Evolutionary conservation across 2,329 filamentous ascomycete species (phyloP).

Genomic region (Talaromyces marneffei): DNA sequence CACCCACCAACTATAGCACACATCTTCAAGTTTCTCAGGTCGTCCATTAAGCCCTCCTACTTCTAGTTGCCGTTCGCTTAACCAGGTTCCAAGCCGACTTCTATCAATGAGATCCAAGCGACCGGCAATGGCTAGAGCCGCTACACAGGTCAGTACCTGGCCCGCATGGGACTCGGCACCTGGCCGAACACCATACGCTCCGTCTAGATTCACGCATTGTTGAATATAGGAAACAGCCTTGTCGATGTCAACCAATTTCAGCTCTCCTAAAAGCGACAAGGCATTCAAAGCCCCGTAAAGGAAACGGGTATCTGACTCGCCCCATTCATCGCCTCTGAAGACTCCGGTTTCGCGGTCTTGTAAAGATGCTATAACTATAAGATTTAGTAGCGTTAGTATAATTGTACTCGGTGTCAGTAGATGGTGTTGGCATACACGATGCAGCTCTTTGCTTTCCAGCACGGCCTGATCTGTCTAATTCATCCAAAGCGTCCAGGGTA

Average conservation of each 20-base stretch:
- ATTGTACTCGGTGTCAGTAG: neutral
- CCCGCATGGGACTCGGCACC: slow-evolving; percentile 92
- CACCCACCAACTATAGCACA: slow-evolving; percentile 99
- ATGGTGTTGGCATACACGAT: slow-evolving; percentile 57
- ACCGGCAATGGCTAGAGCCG: slow-evolving; percentile 74
- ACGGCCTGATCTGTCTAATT: slow-evolving; percentile 66
- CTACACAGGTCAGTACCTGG: slow-evolving; percentile 92
- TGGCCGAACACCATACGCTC: slow-evolving; percentile 82
- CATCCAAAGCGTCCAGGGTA: slow-evolving; percentile 75
- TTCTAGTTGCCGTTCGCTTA: slow-evolving; percentile 85
- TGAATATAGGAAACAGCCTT: slow-evolving; percentile 74
- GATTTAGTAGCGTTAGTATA: neutral
- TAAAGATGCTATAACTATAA: slow-evolving; percentile 66
- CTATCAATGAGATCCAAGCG: slow-evolving; percentile 75
- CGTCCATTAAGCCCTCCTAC: slow-evolving; percentile 87
- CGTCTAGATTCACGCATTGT: slow-evolving; percentile 87
- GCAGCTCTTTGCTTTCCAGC: slow-evolving; percentile 67
- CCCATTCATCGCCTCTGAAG: slow-evolving; percentile 93
- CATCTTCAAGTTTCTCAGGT: slow-evolving; percentile 92
- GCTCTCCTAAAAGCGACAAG: slow-evolving; percentile 71
- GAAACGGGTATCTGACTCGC: slow-evolving; percentile 91
- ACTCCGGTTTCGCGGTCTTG: slow-evolving; percentile 78
- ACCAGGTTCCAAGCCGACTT: slow-evolving; percentile 79
- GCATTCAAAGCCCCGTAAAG: slow-evolving; percentile 86
- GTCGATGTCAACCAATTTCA: slow-evolving; percentile 68